Evolutionary conservation across 1,284 basidiomycete species (phyloP).

Genomic region (Exobasidium rhododendri): DNA sequence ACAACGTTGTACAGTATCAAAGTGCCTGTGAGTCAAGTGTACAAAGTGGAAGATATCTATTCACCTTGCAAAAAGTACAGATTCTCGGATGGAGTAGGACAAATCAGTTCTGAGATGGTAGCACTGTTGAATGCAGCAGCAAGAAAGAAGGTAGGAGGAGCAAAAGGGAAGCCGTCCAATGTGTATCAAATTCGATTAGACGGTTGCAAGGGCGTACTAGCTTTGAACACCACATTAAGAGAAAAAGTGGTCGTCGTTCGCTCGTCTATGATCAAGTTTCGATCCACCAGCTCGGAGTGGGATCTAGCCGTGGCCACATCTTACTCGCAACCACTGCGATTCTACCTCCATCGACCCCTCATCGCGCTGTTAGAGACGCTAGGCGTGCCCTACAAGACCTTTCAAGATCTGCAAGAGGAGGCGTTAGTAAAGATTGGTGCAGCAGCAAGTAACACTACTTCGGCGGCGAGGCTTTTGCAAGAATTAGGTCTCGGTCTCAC

Average conservation of each 20-base stretch:
- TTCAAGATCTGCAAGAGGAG: conserved; percentile 62
- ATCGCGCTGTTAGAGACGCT: conserved; percentile 68
- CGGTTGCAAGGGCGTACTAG: conserved; percentile 72
- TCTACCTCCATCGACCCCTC: conserved; percentile 58
- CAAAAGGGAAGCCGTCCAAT: conserved; percentile 12
- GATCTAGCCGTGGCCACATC: conserved; percentile 69
- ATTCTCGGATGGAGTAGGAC: conserved; percentile 71
- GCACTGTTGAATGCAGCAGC: conserved; percentile 59
- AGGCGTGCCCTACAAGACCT: conserved; percentile 63
- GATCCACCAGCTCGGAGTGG: conserved; percentile 52
- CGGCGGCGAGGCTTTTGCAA: conserved; percentile 60
- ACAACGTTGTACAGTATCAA: conserved; percentile 70
- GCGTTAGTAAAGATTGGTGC: conserved; percentile 60
- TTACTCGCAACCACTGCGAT: conserved; percentile 62
- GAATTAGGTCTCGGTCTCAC: conserved; percentile 61
- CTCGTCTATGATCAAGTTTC: conserved; percentile 73
- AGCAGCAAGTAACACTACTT: conserved; percentile 61
- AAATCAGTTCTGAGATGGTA: conserved; percentile 64
- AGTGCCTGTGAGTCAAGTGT: conserved; percentile 61
- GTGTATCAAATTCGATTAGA: conserved; percentile 72
- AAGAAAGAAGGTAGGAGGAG: conserved; percentile 49
- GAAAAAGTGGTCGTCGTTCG: conserved; percentile 64
- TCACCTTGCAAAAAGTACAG: conserved; percentile 50
- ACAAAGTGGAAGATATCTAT: conserved; percentile 59
- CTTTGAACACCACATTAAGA: conserved; percentile 62